A percentile compares a stretch with the other conserved stretches of the same genome.
Conservation (phyloP, 371 early-diverging fungal genomes). For the Sporodiniella umbellata region DNA sequence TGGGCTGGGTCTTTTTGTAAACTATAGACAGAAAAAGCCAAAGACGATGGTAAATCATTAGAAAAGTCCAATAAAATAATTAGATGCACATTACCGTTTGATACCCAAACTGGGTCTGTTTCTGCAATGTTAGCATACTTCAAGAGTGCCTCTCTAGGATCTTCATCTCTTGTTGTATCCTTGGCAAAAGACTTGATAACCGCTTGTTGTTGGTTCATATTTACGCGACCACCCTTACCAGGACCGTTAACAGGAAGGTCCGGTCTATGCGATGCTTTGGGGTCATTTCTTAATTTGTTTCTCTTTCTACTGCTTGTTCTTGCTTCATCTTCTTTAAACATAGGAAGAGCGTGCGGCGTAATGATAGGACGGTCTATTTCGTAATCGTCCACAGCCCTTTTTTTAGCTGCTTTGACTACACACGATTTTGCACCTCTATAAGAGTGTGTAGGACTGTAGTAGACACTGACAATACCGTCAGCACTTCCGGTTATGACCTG, state of each 20-base stretch:
- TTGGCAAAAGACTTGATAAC: slow-evolving; percentile 81
- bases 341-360: slow-evolving; percentile 84
- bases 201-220: slow-evolving; percentile 78
- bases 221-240: slow-evolving; percentile 84
- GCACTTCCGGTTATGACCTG: slow-evolving; percentile 82
- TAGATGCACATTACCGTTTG: slow-evolving; percentile 46
- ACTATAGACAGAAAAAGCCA: slow-evolving; percentile 42
- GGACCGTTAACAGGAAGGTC: slow-evolving; percentile 80
- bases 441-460: slow-evolving; percentile 74
- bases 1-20: slow-evolving; percentile 82
- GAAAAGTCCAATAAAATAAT: too few relatives aligned
- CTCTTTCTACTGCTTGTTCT: slow-evolving; percentile 69
- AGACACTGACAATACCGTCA: slow-evolving; percentile 72
- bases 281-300: slow-evolving; percentile 76
- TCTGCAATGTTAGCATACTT: slow-evolving; percentile 85
- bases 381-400: slow-evolving; percentile 64
- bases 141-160: slow-evolving; percentile 93
- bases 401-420: slow-evolving; percentile 63
- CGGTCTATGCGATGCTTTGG: slow-evolving; percentile 69
- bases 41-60: too few relatives aligned
- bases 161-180: slow-evolving; percentile 86
- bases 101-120: slow-evolving; percentile 84
- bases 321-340: slow-evolving; percentile 77
- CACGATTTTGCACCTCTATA: slow-evolving; percentile 77
- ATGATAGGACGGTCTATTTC: slow-evolving; percentile 72